phyloP scores from a whole-genome alignment of 2,329 filamentous ascomycete species.

The Phaeosphaeriaceae sp. region DNA sequence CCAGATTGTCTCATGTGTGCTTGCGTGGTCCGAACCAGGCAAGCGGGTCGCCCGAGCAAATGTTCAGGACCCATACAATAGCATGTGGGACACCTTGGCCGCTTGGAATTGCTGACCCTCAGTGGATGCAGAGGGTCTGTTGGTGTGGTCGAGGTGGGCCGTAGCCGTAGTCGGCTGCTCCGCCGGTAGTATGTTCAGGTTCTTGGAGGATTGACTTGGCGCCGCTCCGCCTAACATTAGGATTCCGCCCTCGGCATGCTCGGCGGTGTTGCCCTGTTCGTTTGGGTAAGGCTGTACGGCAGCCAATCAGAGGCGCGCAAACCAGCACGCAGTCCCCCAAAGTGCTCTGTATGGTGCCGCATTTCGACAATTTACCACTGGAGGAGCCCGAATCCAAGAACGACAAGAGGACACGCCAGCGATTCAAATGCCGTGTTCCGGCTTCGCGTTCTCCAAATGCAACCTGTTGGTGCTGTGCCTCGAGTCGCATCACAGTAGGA shows the following conservation, averaged over 20 bases:
- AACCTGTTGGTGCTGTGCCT: background rate
- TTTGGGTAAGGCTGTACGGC: constrained; percentile 2
- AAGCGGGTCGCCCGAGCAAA: constrained; percentile 7
- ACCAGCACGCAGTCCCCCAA: constrained; percentile 17
- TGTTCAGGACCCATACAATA: constrained; percentile 2
- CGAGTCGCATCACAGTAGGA: background rate
- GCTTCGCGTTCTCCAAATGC: constrained; percentile 12
- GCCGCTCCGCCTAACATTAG: constrained; percentile 19
- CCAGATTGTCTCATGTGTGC: constrained; percentile 22
- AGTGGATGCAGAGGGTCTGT: constrained; percentile 4
- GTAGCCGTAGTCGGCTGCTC: constrained; percentile 13
- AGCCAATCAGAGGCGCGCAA: constrained; percentile 17
- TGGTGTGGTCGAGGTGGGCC: constrained; percentile 5
- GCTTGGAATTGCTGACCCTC: constrained; percentile 13
- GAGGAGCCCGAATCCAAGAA: constrained; percentile 9
- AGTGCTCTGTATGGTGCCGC: constrained; percentile 12
- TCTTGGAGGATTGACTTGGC: constrained; percentile 23
- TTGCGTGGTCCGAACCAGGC: constrained; percentile 4
- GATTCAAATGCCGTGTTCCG: constrained; percentile 22
- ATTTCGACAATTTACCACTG: constrained; percentile 1
- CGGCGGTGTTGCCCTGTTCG: constrained; percentile 4
- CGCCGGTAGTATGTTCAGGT: constrained; percentile 13
- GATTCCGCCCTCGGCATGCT: constrained; percentile 22
- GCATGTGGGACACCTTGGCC: constrained; percentile 16
- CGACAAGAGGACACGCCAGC: constrained; percentile 5